phyloP scores from a whole-genome alignment of 2,329 filamentous ascomycete genomes.

The Phaeophleospora eucalypticola region DNA sequence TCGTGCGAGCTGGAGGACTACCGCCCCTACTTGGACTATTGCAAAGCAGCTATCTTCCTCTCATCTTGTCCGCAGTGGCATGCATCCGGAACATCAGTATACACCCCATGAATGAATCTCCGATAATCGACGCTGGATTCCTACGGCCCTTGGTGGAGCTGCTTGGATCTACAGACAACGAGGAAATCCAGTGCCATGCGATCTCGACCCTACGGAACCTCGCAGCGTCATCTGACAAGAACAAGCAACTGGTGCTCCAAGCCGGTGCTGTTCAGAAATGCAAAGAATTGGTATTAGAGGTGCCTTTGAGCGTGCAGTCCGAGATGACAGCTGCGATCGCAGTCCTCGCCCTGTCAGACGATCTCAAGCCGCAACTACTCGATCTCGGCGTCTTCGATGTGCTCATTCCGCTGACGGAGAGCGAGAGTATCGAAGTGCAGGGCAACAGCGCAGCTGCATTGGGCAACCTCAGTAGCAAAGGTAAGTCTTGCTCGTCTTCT shows the following conservation, averaged over 20 bases:
- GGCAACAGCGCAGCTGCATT: constrained; percentile 95
- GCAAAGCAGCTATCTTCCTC: constrained; percentile 89
- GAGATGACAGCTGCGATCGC: constrained; percentile 99
- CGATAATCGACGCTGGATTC: constrained; percentile 97
- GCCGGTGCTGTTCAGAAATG: constrained; percentile 97
- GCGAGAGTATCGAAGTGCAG: constrained; percentile 94
- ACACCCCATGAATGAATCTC: constrained; percentile 93
- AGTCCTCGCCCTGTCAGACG: constrained; percentile 89
- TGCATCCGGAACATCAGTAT: constrained; percentile 99
- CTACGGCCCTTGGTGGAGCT: constrained; percentile 89
- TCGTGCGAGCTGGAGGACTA: constrained; percentile 83
- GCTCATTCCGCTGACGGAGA: constrained; percentile 89
- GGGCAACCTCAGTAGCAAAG: constrained; percentile 95
- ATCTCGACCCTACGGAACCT: constrained; percentile 95
- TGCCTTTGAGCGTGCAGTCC: constrained; percentile 90
- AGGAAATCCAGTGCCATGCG: constrained; percentile 98
- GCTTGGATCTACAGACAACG: constrained; percentile 90
- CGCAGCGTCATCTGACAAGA: constrained; percentile 92
- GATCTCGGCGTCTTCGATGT: constrained; percentile 95
- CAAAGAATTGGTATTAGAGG: constrained; percentile 91
- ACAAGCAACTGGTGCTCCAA: constrained; percentile 96
- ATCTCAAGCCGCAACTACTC: constrained; percentile 85
- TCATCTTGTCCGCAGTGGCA: constrained; percentile 93
- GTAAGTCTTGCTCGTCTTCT: constrained; percentile 46
- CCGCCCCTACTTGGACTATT: constrained; percentile 81